Conservation (phyloP, 352 stramenopile genomes). For the Phytophthora multivora region DNA sequence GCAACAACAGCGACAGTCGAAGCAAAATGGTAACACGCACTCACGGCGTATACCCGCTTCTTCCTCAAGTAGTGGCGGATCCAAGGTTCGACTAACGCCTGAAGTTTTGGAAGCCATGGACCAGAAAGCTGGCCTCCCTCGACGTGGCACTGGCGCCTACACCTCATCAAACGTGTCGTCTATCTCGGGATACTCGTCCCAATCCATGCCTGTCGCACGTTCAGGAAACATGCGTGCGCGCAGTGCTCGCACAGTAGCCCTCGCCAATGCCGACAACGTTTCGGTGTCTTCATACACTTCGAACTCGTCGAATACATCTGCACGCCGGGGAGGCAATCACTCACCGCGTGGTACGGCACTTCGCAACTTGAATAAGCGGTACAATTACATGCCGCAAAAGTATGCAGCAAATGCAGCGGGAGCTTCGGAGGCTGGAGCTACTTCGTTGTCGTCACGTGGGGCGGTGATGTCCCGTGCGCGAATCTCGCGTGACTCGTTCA, state of each 20-base stretch:
- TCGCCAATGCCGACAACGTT: slow-evolving; percentile 47
- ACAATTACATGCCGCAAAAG: slow-evolving; percentile 73
- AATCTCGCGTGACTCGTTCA: slow-evolving; percentile 71
- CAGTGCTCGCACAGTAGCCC: slow-evolving; percentile 35
- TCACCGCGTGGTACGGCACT: slow-evolving; percentile 50
- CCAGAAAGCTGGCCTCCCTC: slow-evolving; percentile 50
- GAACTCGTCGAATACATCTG: slow-evolving; percentile 46
- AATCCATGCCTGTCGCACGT: slow-evolving; percentile 38
- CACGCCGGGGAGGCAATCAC: slow-evolving; percentile 19
- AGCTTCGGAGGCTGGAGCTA: slow-evolving; percentile 40
- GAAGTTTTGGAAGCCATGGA: slow-evolving; percentile 68
- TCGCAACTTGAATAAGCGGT: slow-evolving; percentile 62
- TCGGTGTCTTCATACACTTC: slow-evolving; percentile 68
- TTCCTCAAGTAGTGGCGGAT: slow-evolving; percentile 21
- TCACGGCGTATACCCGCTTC: slow-evolving; percentile 12
- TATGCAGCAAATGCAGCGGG: slow-evolving; percentile 47
- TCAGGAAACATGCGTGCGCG: slow-evolving; percentile 33
- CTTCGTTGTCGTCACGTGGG: slow-evolving; percentile 70
- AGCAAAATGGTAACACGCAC: slow-evolving; percentile 16
- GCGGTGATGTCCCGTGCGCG: slow-evolving; percentile 70
- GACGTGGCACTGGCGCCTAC: slow-evolving; percentile 51
- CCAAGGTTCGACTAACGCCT: slow-evolving; percentile 58
- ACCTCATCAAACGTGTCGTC: slow-evolving; percentile 70
- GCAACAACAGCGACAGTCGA: slow-evolving; percentile 18
- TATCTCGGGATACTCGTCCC: slow-evolving; percentile 64